These are phyloP conservation scores for Saururus chinensis DNA, from an alignment of 164 flowering plant species.

Conservation along the genomic window DNA sequence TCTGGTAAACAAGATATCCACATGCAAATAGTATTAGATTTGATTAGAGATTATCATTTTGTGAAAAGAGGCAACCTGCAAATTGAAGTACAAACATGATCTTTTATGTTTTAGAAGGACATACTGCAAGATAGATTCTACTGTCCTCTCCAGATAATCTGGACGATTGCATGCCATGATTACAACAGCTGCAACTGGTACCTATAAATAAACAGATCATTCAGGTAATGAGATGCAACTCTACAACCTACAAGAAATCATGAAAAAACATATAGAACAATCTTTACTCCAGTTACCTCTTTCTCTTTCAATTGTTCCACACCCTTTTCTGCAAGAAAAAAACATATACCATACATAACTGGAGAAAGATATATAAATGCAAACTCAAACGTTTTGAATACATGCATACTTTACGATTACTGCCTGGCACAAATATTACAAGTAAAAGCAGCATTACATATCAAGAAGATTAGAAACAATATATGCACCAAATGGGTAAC, in stretches of 20 bases:
- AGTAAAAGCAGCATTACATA: no score
- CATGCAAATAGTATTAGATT: neutral
- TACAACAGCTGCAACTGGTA: constrained; percentile 89
- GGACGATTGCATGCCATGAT: constrained; percentile 99
- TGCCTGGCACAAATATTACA: no score
- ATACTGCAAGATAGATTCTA: constrained; percentile 76
- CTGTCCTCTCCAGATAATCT: constrained; percentile 84
- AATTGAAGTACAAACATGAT: neutral
- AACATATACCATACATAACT: neutral
- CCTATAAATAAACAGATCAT: constrained; percentile 22
- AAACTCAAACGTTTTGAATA: neutral
- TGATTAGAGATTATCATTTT: no score
- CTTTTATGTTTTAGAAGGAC: neutral
- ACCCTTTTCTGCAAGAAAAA: constrained; percentile 54
- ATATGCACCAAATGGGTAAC: neutral
- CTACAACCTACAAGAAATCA: neutral
- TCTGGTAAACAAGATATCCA: constrained; percentile 22
- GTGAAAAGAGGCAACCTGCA: neutral
- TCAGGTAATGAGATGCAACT: neutral
- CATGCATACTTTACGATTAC: neutral
- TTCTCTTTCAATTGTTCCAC: constrained; percentile 33
- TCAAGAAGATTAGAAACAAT: no score
- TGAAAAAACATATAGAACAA: neutral
- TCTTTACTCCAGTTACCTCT: constrained; percentile 36
- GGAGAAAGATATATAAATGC: neutral